Base-by-base conservation (phyloP, 2,329 filamentous ascomycete species). In the Lasiodiplodia gonubiensis region DNA sequence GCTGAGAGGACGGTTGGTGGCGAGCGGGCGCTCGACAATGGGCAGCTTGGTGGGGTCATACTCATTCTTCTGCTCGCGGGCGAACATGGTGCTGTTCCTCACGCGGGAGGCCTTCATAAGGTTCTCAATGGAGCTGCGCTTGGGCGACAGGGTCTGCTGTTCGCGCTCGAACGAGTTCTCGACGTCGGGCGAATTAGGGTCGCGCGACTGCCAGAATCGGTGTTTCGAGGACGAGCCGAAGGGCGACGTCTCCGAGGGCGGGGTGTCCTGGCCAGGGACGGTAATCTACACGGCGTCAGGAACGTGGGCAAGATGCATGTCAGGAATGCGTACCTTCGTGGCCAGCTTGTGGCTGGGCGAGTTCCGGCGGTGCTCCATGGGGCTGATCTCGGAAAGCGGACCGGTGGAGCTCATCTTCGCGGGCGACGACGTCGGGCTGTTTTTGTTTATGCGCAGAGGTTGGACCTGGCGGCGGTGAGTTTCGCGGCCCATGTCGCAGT, bases 11-110 rank as follows among this genome's bases (percentile, higher is more conserved):
- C 85, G 83, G 54, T 83, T 84, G 33, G 80, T 90, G 75, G 92
- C 88, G 71, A 96, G 85, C 46, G 94, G 93, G 70, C 93, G 88
- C 81, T 98, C 92, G 69, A 97, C 86, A 68, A 92, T 85, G 54
- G 91, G 90, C 66, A 93, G 81, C 71, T 88, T 88, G 67, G 90
- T 86, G 33, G 94, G 93, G 78, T 97, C 93, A 83, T 97, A 97
- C 82, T 96, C 92, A 78, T 93, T 89, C 81, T 94, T 94, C 76
- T 93, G 91, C 81, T 97, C 94, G 66, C 94, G 90, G 51, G 93
- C 93, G 77, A 97, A 92, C 85, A 98, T 97, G 82, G 90, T 97
- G 86, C 94, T 97, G 83, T 97, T 98, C 86, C 94, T 97, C 74
- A 99, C 95, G 69, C 95, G 91, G 66, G 94, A 97, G 37, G 93